These are phyloP conservation scores for Colletotrichum caudatum DNA, from an alignment of 2,329 filamentous ascomycete genomes.

Conservation along the genomic window DNA sequence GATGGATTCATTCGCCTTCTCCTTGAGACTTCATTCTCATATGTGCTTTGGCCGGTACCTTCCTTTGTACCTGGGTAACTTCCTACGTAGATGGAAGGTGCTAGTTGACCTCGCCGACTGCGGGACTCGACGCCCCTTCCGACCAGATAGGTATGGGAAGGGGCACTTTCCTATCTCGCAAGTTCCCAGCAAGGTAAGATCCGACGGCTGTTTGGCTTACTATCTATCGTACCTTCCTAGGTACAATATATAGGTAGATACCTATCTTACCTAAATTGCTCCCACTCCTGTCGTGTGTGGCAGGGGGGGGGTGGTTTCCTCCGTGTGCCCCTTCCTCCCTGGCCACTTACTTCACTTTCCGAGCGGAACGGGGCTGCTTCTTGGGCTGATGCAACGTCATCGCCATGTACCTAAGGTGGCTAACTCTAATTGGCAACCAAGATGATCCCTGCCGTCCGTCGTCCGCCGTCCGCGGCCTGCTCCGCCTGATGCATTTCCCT, in stretches of 20 bases:
- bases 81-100: no score
- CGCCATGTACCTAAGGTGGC: no score
- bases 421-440: constrained; percentile 13
- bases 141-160: neutral
- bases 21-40: no score
- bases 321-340: constrained; percentile 1
- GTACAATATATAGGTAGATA: no score
- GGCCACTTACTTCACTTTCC: neutral
- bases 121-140: neutral
- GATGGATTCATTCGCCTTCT: no score
- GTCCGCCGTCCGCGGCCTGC: no score
- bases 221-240: no score
- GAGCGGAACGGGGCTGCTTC: constrained; percentile 5
- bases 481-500: neutral
- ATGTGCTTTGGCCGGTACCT: no score
- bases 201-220: neutral
- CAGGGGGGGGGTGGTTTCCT: constrained; percentile 15
- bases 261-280: neutral
- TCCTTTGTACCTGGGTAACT: no score
- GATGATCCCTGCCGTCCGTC: constrained; percentile 7
- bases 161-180: neutral
- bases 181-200: neutral
- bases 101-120: neutral
- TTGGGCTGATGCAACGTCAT: constrained; percentile 28
- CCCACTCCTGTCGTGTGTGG: constrained; percentile 1